Evolutionary conservation across 768 basidiomycete species (phyloP), one percentile per base, ranked within the genome.

Genomic region (Pholiota microspora): DNA sequence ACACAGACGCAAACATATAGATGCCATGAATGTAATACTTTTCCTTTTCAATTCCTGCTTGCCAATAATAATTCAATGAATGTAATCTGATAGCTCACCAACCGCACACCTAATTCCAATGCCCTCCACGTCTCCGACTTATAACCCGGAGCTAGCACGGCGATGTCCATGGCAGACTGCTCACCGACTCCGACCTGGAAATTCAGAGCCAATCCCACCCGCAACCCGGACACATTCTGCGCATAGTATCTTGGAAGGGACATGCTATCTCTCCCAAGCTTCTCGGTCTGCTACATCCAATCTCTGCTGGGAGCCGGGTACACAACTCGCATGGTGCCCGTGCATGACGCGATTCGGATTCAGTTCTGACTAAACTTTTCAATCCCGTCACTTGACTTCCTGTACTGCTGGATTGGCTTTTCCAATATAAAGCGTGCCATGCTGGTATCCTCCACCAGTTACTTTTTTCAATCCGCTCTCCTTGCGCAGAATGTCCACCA

Each of bases 401-500:
- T 36, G 7, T 15, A 29, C 48, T 23, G 24, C 16, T 51, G 35
- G 24, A 24, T 31, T 7, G 21, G 15, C 16, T 27, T 40, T 36
- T 6, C 9, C 38, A 24, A 25, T 49, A 55, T 49, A 55, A 31
- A 16, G 15, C 28, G 35, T 32, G 40, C 48, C 45, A 53, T 23
- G 21, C 23, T 28, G 28, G 15, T 24, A 27, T 36, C 40, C 48
- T 45, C 42, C 47, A 27, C 24, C 44, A 44, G 31, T 25, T 56
- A 29, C 29, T 31, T 6, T n/a, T n/a, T 28, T 38, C 31, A 38
- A 49, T 12, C 46, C 29, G 36, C 31, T 36, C 10, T 27, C 27
- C 45, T n/a, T 42, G 6, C 57, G 54, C 27, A 56, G 53, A 38
- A 64, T 69, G 59, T 57, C 62, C 28, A 63, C 59, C 31, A 61